Conservation (phyloP, 2,329 filamentous ascomycete species). For the Fusarium redolens region DNA sequence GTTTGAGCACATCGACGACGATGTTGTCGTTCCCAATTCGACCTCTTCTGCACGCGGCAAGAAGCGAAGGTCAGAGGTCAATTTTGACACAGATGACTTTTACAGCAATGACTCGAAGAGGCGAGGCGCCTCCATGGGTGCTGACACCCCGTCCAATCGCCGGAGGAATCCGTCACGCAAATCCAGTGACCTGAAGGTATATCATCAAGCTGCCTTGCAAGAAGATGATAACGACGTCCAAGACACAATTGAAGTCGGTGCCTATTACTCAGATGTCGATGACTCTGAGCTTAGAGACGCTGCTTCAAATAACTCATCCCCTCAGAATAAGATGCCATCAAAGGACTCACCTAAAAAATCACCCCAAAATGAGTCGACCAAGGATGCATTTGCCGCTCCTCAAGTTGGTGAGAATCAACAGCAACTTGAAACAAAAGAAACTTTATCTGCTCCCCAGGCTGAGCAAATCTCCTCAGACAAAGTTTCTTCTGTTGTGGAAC, state of each 20-base stretch:
- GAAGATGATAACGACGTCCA: constrained; percentile 62
- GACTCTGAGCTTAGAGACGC: constrained; percentile 45
- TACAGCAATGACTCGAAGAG: constrained; percentile 48
- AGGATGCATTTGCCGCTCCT: constrained; percentile 28
- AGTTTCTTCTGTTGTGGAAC: constrained; percentile 23
- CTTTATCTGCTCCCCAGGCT: constrained; percentile 7
- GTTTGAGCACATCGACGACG: constrained; percentile 63
- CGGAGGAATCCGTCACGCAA: constrained; percentile 57
- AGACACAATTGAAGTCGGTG: constrained; percentile 68
- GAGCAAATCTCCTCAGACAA: constrained; percentile 11
- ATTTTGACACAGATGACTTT: constrained; percentile 51
- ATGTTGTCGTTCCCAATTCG: constrained; percentile 52
- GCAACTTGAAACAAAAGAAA: constrained; percentile 5
- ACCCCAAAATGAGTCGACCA: constrained; percentile 19
- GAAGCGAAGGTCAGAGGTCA: constrained; percentile 52
- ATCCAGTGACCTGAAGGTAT: constrained; percentile 49
- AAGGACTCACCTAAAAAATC: constrained; percentile 30
- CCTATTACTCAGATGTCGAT: constrained; percentile 51
- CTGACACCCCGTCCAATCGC: constrained; percentile 51
- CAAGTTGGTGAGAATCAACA: constrained; percentile 3
- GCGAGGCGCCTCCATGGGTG: constrained; percentile 52
- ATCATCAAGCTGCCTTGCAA: constrained; percentile 45
- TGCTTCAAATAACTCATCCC: constrained; percentile 47
- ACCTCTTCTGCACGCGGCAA: constrained; percentile 50
- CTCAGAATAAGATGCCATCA: constrained; percentile 38